These are phyloP conservation scores for Hordeum marinum DNA, from an alignment of 176 grass and related monocot genomes.

Conservation along the genomic window DNA sequence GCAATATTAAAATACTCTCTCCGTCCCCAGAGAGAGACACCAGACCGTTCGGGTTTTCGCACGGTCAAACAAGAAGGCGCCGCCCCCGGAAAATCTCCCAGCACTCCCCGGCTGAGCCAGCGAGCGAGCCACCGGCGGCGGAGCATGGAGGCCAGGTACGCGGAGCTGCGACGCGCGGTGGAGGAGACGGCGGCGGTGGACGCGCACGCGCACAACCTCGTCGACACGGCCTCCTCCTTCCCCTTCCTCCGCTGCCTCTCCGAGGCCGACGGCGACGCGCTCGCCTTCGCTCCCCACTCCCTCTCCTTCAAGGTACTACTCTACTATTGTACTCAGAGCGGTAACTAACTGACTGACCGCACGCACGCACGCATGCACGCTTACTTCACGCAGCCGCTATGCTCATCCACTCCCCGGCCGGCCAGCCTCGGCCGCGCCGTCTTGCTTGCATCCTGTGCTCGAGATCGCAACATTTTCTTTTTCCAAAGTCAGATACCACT, in stretches of 20 bases:
- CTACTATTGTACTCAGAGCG: neutral
- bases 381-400: neutral
- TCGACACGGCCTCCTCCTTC: conserved; percentile 45
- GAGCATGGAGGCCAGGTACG: conserved; percentile 51
- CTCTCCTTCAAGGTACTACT: conserved; percentile 88
- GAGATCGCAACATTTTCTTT: neutral
- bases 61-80: conserved; percentile 9
- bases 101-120: neutral
- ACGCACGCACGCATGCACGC: neutral
- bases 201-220: conserved; percentile 86
- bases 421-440: neutral
- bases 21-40: neutral
- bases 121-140: neutral
- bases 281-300: conserved; percentile 60
- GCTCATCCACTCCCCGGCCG: neutral
- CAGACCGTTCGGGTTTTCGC: neutral
- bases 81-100: neutral
- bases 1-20: neutral
- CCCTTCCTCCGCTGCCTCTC: conserved; percentile 84
- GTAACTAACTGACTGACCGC: neutral
- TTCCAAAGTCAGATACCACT: neutral
- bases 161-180: conserved; percentile 57
- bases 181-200: conserved; percentile 62
- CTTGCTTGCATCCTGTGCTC: neutral
- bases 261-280: conserved; percentile 81